Evolutionary conservation across 148 eudicot species (phyloP).

Genomic region (Agrostemma githago): DNA sequence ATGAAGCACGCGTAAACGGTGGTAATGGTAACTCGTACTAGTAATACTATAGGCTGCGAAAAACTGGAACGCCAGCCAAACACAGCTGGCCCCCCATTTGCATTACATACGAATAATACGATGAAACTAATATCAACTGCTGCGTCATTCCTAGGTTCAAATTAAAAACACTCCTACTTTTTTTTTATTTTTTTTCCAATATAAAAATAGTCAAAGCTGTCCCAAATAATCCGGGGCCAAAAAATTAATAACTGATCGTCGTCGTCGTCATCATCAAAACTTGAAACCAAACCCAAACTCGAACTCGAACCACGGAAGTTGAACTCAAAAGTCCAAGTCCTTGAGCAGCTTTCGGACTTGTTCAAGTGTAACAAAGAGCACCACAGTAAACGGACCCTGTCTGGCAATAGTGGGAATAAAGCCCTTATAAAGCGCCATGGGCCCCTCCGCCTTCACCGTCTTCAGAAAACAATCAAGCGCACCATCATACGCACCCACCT

Average conservation of each 20-base stretch:
- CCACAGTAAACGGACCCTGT: slow-evolving; percentile 88
- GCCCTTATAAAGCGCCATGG: slow-evolving; percentile 71
- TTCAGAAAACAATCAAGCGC: slow-evolving; percentile 75
- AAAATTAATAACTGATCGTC: not conserved
- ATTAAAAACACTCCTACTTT: not conserved
- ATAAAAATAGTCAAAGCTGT: not conserved
- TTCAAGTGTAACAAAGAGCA: slow-evolving; percentile 79
- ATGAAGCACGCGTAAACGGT: not conserved
- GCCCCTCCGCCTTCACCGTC: slow-evolving; percentile 63
- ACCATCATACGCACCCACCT: slow-evolving; percentile 63
- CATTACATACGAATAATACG: not conserved
- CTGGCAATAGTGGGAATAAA: slow-evolving; percentile 82
- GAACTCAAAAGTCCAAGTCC: slow-evolving; percentile 44
- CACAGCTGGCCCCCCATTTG: not conserved
- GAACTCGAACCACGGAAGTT: not conserved
- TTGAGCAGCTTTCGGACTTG: slow-evolving; percentile 71
- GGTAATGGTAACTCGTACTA: not conserved
- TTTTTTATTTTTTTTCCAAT: not conserved
- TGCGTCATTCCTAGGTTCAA: slow-evolving; percentile 13
- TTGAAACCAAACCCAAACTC: too few species aligned
- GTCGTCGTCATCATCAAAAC: not conserved
- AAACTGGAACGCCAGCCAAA: not conserved
- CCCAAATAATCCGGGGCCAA: not conserved
- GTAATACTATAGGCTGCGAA: not conserved
- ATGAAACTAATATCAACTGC: not conserved